Base-by-base conservation (phyloP, 805 yeast genomes). In the Teunomyces stri region DNA sequence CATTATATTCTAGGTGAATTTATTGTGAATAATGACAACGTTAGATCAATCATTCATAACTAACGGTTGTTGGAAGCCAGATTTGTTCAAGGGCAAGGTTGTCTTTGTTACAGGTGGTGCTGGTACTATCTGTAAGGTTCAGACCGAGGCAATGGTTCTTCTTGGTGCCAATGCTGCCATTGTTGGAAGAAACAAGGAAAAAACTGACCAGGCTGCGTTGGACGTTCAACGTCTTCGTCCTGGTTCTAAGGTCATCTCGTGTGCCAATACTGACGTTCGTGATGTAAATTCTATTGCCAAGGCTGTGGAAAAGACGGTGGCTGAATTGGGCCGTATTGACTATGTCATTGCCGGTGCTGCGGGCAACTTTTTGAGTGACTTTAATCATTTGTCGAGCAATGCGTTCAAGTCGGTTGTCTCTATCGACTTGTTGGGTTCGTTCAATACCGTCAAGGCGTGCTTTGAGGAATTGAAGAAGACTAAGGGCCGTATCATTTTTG, bases 341-440 rank as follows among this genome's bases (percentile, higher is more conserved):
- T 70, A 51, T 48, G 73, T 72, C 7, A 72, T 72, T 53, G 75
- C 75, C 11, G 77, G 77, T 5, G 75, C 76, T 3, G 76, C 76
- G 0, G 75, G 76, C 6, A 71, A 71, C 56, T 72, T 69, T 48
- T 58, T 72, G 41, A 51, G 65, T 42, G 76, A 72, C 55, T 72
- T 70, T 57, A 72, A 71, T 53, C 76, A 72, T 48, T 61, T 72
- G 48, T 70, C 75, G 28, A 57, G 67, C 45, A 70, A 70, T 51
- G 76, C 75, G 11, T 72, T 72, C 59, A 64, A 68, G 44, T 54
- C 69, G 11, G 75, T 72, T 20, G 63, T 70, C 15, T 52, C 56
- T 33, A 71, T 72, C 42, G 77, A 72, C 51, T 60, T 70, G 45
- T 58, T 70, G 34, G 77, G 76, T 5, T 70, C 74, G 6, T 69